Percentiles rank a stretch among this genome's conserved stretches.
These are phyloP conservation scores for Trichoderma guizhouense DNA, from an alignment of 2,329 filamentous ascomycete genomes.

Conservation along the genomic window DNA sequence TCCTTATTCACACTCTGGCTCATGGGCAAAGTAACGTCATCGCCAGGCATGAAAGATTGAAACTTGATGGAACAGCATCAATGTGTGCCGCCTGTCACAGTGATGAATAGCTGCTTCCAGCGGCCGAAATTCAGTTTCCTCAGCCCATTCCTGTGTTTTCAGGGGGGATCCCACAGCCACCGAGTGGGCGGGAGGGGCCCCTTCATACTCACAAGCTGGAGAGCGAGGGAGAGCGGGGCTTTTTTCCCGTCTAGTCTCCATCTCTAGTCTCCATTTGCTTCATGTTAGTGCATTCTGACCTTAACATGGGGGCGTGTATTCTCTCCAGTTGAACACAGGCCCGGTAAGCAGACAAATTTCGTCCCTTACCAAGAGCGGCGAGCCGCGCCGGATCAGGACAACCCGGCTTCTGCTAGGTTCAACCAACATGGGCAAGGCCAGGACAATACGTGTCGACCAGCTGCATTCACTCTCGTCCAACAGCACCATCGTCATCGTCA, in stretches of 20 bases:
- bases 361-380: conserved; percentile 12
- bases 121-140: neutral
- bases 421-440: neutral
- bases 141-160: neutral
- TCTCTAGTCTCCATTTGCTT: conserved; percentile 6
- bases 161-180: neutral
- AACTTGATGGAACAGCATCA: too few species aligned
- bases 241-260: conserved; percentile 2
- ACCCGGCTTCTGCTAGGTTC: neutral
- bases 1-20: neutral
- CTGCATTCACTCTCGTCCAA: neutral
- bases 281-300: conserved; percentile 2
- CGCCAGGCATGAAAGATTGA: neutral
- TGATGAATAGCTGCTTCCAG: neutral
- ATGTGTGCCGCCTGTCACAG: neutral
- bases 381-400: conserved; percentile 10
- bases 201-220: neutral
- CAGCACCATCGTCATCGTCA: neutral
- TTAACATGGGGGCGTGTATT: conserved; percentile 7
- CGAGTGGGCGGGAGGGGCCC: conserved; percentile 15
- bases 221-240: conserved; percentile 1
- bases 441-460: neutral
- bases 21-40: neutral
- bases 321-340: neutral
- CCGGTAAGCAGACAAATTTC: conserved; percentile 6